phyloP scores from a whole-genome alignment of 2,329 filamentous ascomycete species.

The Rachicladosporium sp. region DNA sequence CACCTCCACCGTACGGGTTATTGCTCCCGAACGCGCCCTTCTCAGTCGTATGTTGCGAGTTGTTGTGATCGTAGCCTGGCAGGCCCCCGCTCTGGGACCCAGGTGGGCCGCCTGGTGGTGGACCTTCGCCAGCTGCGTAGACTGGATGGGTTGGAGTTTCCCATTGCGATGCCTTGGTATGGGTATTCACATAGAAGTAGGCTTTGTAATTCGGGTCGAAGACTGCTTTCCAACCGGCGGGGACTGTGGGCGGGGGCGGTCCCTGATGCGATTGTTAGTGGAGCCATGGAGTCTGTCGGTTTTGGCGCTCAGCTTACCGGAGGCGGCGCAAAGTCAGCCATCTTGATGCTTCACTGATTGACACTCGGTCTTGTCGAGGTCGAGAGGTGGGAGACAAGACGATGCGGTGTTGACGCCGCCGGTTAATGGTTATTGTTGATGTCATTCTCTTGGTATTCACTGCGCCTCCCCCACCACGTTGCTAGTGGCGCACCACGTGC shows the following conservation, averaged over 20 bases:
- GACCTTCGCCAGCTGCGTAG: constrained; percentile 34
- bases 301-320: constrained; percentile 15
- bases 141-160: constrained; percentile 66
- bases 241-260: constrained; percentile 49
- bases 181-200: constrained; percentile 88
- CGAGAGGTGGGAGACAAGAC: no score
- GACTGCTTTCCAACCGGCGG: constrained; percentile 73
- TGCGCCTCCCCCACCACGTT: no score
- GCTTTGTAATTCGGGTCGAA: constrained; percentile 83
- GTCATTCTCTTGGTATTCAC: no score
- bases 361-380: no score
- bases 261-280: constrained; percentile 18
- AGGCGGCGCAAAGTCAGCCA: constrained; percentile 24
- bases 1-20: constrained; percentile 51
- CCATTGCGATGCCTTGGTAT: constrained; percentile 86
- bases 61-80: constrained; percentile 49
- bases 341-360: constrained; percentile 5
- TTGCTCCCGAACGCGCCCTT: constrained; percentile 43
- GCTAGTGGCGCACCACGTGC: no score
- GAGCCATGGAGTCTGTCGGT: constrained; percentile 6
- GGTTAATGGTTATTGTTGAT: no score
- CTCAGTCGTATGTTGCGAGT: constrained; percentile 32
- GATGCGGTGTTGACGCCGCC: no score
- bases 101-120: constrained; percentile 52
- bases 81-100: constrained; percentile 52